A percentile compares a stretch with the other conserved stretches of the same genome.
Conservation (phyloP, 2,329 filamentous ascomycete species). For the Diaporthe ampelina region DNA sequence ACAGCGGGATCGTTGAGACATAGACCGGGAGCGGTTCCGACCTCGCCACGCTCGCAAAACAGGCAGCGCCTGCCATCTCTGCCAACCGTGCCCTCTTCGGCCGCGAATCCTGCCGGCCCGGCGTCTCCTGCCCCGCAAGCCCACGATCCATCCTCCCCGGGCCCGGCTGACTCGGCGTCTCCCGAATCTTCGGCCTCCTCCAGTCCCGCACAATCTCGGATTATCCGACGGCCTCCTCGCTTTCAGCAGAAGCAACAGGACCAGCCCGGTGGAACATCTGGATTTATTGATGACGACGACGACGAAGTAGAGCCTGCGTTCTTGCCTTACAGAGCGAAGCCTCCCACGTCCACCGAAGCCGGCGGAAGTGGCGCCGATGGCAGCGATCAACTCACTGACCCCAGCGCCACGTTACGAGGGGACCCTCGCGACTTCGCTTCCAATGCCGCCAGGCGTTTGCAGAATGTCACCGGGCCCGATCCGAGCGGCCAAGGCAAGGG, state of each 20-base stretch:
- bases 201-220: constrained; percentile 69
- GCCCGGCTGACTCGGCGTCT: constrained; percentile 55
- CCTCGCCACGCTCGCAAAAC: constrained; percentile 48
- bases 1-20: constrained; percentile 33
- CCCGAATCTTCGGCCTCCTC: constrained; percentile 52
- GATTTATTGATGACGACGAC: constrained; percentile 51
- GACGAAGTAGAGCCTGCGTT: constrained; percentile 71
- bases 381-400: constrained; percentile 53
- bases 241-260: constrained; percentile 51
- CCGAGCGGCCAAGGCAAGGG: constrained; percentile 43
- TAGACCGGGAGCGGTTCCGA: constrained; percentile 47
- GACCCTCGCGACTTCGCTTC: constrained; percentile 53
- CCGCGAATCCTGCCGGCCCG: constrained; percentile 43
- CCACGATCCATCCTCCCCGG: constrained; percentile 57
- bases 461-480: constrained; percentile 36
- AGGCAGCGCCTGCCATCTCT: constrained; percentile 61
- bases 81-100: constrained; percentile 52
- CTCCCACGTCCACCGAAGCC: constrained; percentile 37
- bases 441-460: constrained; percentile 49
- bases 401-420: constrained; percentile 67
- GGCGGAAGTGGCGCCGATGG: constrained; percentile 46
- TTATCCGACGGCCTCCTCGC: constrained; percentile 71
- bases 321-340: constrained; percentile 58
- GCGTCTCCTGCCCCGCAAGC: constrained; percentile 45
- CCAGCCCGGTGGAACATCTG: constrained; percentile 44